These are phyloP conservation scores for Ajuga chamaepitys DNA, from an alignment of 257 asterid species.

Conservation along the genomic window DNA sequence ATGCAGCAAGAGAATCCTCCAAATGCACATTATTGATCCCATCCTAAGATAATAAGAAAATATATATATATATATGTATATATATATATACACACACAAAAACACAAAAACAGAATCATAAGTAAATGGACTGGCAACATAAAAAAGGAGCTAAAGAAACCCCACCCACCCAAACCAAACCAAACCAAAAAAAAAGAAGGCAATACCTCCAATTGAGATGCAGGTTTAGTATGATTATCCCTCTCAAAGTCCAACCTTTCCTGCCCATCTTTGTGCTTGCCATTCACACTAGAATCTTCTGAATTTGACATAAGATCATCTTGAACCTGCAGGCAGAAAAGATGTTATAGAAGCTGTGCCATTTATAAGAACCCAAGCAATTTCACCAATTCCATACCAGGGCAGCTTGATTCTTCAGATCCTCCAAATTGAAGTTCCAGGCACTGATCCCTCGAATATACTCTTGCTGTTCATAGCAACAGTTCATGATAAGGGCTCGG, in stretches of 20 bases:
- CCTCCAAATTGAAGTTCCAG: constrained; percentile 92
- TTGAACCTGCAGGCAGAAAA: constrained; percentile 48
- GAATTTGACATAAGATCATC: constrained; percentile 47
- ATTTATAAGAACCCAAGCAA: constrained; percentile 7
- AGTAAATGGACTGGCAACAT: too few relatives aligned
- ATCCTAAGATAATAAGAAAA: constrained; percentile 32
- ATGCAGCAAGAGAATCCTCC: constrained; percentile 74
- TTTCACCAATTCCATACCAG: constrained; percentile 36
- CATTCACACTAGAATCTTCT: constrained; percentile 40
- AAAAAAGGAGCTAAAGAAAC: not conserved
- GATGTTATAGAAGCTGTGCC: not conserved
- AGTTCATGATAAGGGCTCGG: constrained; percentile 1
- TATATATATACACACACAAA: too few relatives aligned
- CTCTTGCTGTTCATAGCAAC: constrained; percentile 63
- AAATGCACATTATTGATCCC: constrained; percentile 41
- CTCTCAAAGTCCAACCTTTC: constrained; percentile 26
- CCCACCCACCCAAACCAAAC: not conserved
- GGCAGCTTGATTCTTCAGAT: constrained; percentile 88
- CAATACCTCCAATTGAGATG: constrained; percentile 38
- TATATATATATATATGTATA: too few relatives aligned
- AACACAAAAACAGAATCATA: too few relatives aligned
- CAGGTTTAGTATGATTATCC: constrained; percentile 37
- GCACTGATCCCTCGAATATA: constrained; percentile 95
- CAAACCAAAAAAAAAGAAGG: not conserved
- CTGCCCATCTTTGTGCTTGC: constrained; percentile 31